phyloP scores from a whole-genome alignment of 1,284 basidiomycete species.

The Ganoderma sinense region DNA sequence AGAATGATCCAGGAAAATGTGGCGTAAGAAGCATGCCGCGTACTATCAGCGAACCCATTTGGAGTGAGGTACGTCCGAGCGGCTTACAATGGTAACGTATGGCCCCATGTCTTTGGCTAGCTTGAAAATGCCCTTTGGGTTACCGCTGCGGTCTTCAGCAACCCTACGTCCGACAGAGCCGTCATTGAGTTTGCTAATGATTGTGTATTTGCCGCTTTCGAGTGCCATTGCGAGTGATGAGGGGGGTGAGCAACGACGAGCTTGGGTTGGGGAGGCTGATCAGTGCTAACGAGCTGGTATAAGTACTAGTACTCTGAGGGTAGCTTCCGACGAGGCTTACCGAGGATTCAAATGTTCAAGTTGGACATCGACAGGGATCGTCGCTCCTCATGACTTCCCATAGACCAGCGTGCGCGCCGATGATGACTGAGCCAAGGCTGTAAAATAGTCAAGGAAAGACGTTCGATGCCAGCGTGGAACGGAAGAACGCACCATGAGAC shows the following conservation, averaged over 20 bases:
- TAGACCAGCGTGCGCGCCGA: neutral
- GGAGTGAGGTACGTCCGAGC: neutral
- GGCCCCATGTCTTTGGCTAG: neutral
- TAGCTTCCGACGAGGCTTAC: too few species aligned
- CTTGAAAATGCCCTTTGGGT: neutral
- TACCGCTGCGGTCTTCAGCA: neutral
- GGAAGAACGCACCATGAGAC: neutral
- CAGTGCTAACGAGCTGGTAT: neutral
- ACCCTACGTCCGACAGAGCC: neutral
- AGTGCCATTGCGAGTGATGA: neutral
- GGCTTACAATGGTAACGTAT: neutral
- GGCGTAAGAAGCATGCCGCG: neutral
- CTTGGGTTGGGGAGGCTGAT: neutral
- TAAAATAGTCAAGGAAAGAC: neutral
- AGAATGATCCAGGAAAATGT: neutral
- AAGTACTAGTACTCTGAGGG: too few species aligned
- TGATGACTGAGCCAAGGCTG: neutral
- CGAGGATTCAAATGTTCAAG: too few species aligned
- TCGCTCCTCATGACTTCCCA: neutral
- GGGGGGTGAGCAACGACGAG: neutral
- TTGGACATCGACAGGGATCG: neutral
- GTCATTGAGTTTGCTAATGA: neutral
- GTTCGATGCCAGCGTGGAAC: neutral
- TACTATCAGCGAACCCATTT: neutral
- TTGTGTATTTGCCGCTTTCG: neutral